Conservation (phyloP, 1,284 basidiomycete genomes). For the Trametes sp. region DNA sequence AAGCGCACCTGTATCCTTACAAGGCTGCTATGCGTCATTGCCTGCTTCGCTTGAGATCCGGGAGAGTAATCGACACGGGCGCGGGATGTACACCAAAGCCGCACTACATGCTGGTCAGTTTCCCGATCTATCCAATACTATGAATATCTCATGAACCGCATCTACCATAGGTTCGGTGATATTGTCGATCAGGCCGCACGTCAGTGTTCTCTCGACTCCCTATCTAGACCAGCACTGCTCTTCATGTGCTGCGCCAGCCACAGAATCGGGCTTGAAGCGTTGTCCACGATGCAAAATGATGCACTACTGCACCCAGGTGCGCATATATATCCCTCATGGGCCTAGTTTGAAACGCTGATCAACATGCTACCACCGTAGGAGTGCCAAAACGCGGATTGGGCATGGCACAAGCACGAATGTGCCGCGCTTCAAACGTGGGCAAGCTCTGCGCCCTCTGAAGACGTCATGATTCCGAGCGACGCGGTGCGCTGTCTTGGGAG, state of each 20-base stretch:
- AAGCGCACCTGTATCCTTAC: constrained; percentile 12
- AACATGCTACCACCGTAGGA: constrained; percentile 48
- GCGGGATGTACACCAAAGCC: constrained; percentile 45
- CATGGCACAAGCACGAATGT: constrained; percentile 81
- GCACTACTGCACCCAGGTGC: constrained; percentile 78
- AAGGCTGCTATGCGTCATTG: constrained; percentile 32
- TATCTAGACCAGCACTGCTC: constrained; percentile 74
- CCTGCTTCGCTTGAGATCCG: constrained; percentile 36
- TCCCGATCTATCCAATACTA: neutral
- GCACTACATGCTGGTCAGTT: constrained; percentile 49
- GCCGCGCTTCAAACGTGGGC: constrained; percentile 67
- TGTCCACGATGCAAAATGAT: constrained; percentile 76
- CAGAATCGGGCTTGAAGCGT: constrained; percentile 54
- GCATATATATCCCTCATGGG: neutral
- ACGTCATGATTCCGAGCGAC: constrained; percentile 67
- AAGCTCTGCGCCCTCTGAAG: constrained; percentile 53
- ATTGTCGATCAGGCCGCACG: constrained; percentile 63
- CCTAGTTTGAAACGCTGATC: neutral
- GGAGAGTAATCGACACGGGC: constrained; percentile 31
- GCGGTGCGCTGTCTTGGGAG: constrained; percentile 81
- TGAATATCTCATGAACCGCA: neutral
- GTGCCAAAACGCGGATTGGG: constrained; percentile 85
- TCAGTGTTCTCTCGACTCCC: constrained; percentile 71
- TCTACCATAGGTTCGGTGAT: constrained; percentile 62
- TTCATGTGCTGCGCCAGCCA: constrained; percentile 59